Evolutionary conservation across 2,329 filamentous ascomycete species (phyloP).

Genomic region (Aspergillus tamarii): DNA sequence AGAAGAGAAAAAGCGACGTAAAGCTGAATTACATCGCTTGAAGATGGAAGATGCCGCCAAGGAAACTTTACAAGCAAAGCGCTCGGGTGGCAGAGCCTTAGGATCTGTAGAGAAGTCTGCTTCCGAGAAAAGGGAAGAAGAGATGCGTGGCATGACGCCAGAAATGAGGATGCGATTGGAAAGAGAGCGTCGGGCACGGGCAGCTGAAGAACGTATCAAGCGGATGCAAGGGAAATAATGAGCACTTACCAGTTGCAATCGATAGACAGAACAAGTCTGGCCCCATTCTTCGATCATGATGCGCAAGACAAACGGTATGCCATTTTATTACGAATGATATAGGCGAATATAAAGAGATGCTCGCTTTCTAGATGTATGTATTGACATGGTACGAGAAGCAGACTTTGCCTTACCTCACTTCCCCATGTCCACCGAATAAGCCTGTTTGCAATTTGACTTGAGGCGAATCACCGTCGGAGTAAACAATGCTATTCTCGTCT

Average conservation of each 20-base stretch:
- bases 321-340: constrained; percentile 7
- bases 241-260: background rate
- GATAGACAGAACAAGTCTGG: background rate
- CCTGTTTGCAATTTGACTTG: too few relatives aligned
- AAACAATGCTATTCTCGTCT: background rate
- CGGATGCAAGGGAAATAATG: constrained; percentile 57
- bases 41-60: constrained; percentile 61
- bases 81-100: constrained; percentile 58
- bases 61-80: constrained; percentile 51
- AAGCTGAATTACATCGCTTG: constrained; percentile 74
- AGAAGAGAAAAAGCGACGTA: constrained; percentile 71
- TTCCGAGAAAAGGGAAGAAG: constrained; percentile 80
- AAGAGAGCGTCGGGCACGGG: constrained; percentile 84
- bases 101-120: constrained; percentile 70
- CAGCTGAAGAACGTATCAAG: constrained; percentile 84
- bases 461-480: background rate
- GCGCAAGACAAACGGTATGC: background rate
- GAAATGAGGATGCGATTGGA: constrained; percentile 86
- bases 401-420: background rate
- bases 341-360: background rate
- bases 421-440: too few relatives aligned
- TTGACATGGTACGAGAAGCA: background rate
- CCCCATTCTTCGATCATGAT: background rate
- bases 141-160: constrained; percentile 79
- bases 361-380: background rate